Conservation (phyloP, 2,329 filamentous ascomycete genomes). For the Penicillium sp. region DNA sequence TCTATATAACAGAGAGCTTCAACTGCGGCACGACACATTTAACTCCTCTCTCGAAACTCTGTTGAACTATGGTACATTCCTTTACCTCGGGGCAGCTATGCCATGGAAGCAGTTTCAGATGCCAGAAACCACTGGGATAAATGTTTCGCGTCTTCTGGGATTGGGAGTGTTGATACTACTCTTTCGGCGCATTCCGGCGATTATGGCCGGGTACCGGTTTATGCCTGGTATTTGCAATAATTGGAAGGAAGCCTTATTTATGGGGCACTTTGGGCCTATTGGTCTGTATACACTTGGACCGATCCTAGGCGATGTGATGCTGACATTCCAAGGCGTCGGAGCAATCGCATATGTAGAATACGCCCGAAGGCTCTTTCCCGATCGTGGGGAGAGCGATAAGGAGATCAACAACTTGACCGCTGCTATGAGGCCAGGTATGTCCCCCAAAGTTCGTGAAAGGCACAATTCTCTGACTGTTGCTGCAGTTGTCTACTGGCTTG, state of each 20-base stretch:
- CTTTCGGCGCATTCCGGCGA: conserved; percentile 63
- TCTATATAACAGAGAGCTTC: conserved; percentile 60
- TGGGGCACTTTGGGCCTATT: conserved; percentile 61
- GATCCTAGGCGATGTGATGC: neutral
- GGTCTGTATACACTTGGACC: conserved; percentile 27
- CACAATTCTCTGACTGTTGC: neutral
- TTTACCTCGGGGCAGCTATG: conserved; percentile 62
- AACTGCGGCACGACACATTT: conserved; percentile 64
- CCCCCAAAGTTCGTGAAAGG: too few species aligned
- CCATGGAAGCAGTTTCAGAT: conserved; percentile 62
- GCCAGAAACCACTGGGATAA: conserved; percentile 60
- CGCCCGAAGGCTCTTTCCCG: conserved; percentile 49
- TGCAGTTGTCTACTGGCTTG: conserved; percentile 53
- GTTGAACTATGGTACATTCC: conserved; percentile 65
- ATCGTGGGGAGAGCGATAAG: conserved; percentile 43
- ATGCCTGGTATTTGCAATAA: conserved; percentile 59
- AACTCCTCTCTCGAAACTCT: conserved; percentile 63
- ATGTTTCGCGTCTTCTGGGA: conserved; percentile 54
- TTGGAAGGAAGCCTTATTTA: conserved; percentile 64
- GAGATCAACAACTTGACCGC: conserved; percentile 48
- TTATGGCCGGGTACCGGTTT: conserved; percentile 59
- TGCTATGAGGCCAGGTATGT: conserved; percentile 46
- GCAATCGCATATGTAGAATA: conserved; percentile 55
- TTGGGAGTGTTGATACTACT: conserved; percentile 59
- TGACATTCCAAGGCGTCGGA: conserved; percentile 42